Base-by-base conservation (phyloP, 345 rosid species). In the Hirschfeldia incana region DNA sequence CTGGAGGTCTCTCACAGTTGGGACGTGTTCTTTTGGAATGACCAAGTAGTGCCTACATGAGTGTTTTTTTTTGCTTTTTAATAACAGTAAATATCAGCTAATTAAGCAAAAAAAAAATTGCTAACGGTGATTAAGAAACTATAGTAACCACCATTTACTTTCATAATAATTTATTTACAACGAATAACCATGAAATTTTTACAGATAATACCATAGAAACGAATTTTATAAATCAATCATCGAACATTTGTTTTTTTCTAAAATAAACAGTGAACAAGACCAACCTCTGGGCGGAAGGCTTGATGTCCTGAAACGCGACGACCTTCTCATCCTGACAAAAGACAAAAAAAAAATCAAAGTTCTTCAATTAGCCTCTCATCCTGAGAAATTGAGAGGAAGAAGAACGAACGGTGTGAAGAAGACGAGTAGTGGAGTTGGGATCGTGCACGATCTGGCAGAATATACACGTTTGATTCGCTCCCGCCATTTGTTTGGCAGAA, bases 301-400 rank as follows among this genome's bases (percentile, higher is more conserved):
- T 91, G 80, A 94, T 88, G 72, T 94, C 97, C 69, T 85, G 90
- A 84, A 94, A 92, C 16, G 97, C 97, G 42, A 92, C 80, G 69
- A 92, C 94, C 73, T 85, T 92, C 7, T 89, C 91, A 78, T 94
- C 97, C 97, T 92, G 88, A 28, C 30, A 29, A 81, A 5, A 46
- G 16, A 46, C 6, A 13, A 44, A 46, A 10, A 46, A 37, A 39
- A 46, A 46, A 46, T 46, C 7, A 46, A 42, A 46, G 16, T 46
- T 46, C 6, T 46, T 13, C 55, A 46, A 46, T 46, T 46, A 46
- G 53, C 53, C 16, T 90, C 10, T 89, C 91, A 77, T 94, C 97
- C 97, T 91, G 88, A 28, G 30, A 80, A 46, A 42, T 10, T 42
- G 49, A 10, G 1, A 42, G 64, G 66, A 76, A 46, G 59, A 76